Percentiles rank a stretch among this genome's conserved stretches.
Evolutionary conservation across 2,329 filamentous ascomycete species (phyloP).

Genomic region (Blastomyces percursus): DNA sequence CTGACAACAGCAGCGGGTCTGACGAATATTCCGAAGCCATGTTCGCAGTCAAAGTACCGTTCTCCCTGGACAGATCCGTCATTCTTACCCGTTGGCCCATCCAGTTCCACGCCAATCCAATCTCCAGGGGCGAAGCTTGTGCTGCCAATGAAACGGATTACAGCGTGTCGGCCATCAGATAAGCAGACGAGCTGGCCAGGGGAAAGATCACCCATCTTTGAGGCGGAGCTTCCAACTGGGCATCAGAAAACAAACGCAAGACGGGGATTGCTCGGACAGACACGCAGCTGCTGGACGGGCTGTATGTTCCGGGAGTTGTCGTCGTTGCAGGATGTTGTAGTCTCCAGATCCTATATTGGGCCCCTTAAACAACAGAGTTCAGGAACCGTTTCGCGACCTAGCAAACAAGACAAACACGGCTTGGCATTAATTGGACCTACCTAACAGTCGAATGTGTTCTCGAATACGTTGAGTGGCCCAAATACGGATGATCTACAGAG

Average conservation of each 20-base stretch:
- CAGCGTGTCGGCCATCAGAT: slow-evolving; percentile 62
- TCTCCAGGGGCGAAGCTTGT: slow-evolving; percentile 71
- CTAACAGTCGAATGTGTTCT: too few species aligned
- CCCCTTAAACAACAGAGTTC: background rate
- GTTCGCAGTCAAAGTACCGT: slow-evolving; percentile 72
- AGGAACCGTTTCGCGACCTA: background rate
- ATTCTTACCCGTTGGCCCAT: slow-evolving; percentile 76
- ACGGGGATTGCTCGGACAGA: background rate
- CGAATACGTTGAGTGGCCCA: too few species aligned
- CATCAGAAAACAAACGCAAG: background rate
- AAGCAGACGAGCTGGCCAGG: slow-evolving; percentile 68
- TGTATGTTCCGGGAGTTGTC: background rate
- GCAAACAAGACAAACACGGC: background rate
- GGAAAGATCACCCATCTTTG: slow-evolving; percentile 27
- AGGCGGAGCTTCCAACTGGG: slow-evolving; percentile 1
- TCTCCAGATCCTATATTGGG: background rate
- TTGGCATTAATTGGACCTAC: background rate
- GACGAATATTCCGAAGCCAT: slow-evolving; percentile 72
- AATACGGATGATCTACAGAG: too few species aligned
- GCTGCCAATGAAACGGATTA: slow-evolving; percentile 69
- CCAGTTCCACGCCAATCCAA: slow-evolving; percentile 84
- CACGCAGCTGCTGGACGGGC: background rate
- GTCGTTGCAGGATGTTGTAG: background rate
- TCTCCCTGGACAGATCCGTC: slow-evolving; percentile 82
- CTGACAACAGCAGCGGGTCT: slow-evolving; percentile 57